These are phyloP conservation scores for Blastomyces gilchristii DNA, from an alignment of 2,329 filamentous ascomycete species.

Conservation along the genomic window DNA sequence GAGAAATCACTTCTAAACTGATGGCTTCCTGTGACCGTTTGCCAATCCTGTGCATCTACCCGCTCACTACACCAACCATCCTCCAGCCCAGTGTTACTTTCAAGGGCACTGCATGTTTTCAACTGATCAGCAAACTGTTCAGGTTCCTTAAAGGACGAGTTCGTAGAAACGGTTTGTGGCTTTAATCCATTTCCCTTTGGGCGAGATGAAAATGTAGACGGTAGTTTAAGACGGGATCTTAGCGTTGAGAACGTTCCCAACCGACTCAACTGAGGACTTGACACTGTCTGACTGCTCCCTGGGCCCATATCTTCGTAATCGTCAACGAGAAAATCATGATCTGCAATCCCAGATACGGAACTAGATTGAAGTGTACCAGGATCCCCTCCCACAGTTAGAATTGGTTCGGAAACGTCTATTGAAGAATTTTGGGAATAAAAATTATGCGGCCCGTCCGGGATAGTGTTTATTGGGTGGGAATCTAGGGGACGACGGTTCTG, in stretches of 20 bases:
- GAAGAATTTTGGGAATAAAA: no score
- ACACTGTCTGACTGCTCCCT: conserved; percentile 15
- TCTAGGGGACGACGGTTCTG: no score
- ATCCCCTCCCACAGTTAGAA: background rate
- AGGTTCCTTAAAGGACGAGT: background rate
- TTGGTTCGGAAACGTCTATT: background rate
- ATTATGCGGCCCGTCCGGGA: background rate
- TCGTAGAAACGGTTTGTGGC: background rate
- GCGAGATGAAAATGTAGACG: conserved; percentile 9
- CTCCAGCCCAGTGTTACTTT: background rate
- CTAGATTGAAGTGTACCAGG: conserved; percentile 1
- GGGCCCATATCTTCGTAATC: conserved; percentile 9
- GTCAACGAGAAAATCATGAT: background rate
- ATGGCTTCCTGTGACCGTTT: conserved; percentile 19
- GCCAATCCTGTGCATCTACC: conserved; percentile 19
- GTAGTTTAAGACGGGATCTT: conserved; percentile 8
- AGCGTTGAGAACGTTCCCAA: conserved; percentile 8
- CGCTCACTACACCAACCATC: background rate
- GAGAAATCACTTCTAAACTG: conserved; percentile 12
- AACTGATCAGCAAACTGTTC: background rate
- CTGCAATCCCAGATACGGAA: background rate
- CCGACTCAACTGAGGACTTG: conserved; percentile 13
- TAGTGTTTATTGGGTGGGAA: background rate
- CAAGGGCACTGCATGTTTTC: background rate
- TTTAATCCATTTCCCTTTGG: conserved; percentile 4